Conservation (phyloP, 306 rosid genomes). For the Rosa chinensis region DNA sequence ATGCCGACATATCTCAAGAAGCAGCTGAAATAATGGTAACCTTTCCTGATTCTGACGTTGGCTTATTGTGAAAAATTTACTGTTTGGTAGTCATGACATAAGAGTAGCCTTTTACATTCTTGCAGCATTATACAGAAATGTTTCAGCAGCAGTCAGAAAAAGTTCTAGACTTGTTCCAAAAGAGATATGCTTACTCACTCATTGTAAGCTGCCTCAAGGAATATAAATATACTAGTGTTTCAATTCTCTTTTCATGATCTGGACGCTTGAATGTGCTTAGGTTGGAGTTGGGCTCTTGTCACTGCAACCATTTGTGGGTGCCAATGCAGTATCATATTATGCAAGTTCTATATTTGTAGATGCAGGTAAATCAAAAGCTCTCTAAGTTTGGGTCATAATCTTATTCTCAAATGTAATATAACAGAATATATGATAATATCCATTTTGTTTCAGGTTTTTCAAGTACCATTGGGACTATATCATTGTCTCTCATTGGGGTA, state of each 20-base stretch:
- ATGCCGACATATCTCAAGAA: conserved; percentile 32
- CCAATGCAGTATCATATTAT: conserved; percentile 28
- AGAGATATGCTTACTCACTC: conserved; percentile 25
- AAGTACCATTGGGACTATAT: conserved; percentile 23
- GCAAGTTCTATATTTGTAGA: conserved; percentile 23
- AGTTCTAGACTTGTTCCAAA: conserved; percentile 35
- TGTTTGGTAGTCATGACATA: neutral
- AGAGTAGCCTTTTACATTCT: neutral
- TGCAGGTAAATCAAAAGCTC: conserved; percentile 19
- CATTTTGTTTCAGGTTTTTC: conserved; percentile 18
- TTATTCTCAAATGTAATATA: neutral
- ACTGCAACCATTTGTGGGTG: conserved; percentile 40
- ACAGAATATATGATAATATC: neutral
- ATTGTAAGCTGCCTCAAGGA: conserved; percentile 23
- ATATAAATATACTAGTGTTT: neutral
- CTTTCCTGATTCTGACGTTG: neutral
- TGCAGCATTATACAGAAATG: conserved; percentile 29
- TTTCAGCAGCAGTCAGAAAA: conserved; percentile 21
- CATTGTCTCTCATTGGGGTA: conserved; percentile 26
- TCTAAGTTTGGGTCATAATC: neutral
- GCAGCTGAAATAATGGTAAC: conserved; percentile 39
- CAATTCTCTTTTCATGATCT: neutral
- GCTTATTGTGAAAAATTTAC: no score
- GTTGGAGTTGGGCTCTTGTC: conserved; percentile 43
- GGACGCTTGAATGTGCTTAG: conserved; percentile 8